These are phyloP conservation scores for Wickerhamomyces pijperi DNA, from an alignment of 805 yeast genomes.

Conservation along the genomic window DNA sequence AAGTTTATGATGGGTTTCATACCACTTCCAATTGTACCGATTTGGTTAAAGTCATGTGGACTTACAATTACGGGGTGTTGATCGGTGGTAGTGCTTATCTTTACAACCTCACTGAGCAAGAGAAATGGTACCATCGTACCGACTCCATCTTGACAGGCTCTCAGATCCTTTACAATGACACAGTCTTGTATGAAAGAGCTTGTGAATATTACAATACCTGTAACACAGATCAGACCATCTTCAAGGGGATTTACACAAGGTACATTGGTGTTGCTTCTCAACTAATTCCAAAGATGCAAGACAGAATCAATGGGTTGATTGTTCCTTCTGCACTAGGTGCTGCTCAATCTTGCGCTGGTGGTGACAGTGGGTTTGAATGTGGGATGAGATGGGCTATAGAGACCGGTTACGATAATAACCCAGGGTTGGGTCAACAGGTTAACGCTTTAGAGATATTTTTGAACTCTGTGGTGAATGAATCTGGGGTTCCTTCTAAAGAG, in stretches of 20 bases:
- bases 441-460: constrained; percentile 61
- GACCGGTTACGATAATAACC: constrained; percentile 58
- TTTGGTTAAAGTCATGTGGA: constrained; percentile 53
- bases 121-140: constrained; percentile 34
- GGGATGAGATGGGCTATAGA: constrained; percentile 73
- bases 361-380: constrained; percentile 76
- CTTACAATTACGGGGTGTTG: constrained; percentile 74
- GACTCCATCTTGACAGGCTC: constrained; percentile 14
- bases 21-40: constrained; percentile 50
- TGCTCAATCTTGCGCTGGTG: constrained; percentile 79
- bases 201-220: constrained; percentile 60
- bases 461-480: constrained; percentile 25
- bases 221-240: constrained; percentile 79
- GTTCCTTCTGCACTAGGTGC: constrained; percentile 57
- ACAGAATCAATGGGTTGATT: constrained; percentile 21
- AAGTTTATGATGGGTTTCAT: constrained; percentile 67
- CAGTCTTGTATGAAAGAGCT: constrained; percentile 71
- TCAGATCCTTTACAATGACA: constrained; percentile 25
- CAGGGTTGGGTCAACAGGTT: constrained; percentile 87
- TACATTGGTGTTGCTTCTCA: constrained; percentile 63
- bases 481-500: background rate
- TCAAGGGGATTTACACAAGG: constrained; percentile 74
- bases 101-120: constrained; percentile 55
- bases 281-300: constrained; percentile 42
- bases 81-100: constrained; percentile 66